A percentile compares a stretch with the other conserved stretches of the same genome.
Conservation (phyloP, 1,284 basidiomycete genomes). For the Trichosporon faecale region DNA sequence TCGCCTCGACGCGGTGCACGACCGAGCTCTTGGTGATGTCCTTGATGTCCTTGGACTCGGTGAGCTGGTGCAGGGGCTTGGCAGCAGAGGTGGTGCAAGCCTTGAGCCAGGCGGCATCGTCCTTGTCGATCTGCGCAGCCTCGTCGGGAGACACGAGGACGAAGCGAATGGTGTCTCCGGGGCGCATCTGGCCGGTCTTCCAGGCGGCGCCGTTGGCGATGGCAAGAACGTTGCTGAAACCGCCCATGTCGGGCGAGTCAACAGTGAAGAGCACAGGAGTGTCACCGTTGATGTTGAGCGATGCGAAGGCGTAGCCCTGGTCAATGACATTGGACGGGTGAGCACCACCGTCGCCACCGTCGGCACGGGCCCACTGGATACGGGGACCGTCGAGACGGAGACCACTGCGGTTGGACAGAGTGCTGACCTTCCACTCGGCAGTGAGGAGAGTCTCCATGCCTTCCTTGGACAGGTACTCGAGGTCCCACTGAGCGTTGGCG, state of each 20-base stretch:
- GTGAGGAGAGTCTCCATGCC: slow-evolving; percentile 36
- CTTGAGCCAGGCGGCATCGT: slow-evolving; percentile 21
- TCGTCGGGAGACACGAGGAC: slow-evolving; percentile 54
- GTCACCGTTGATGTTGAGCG: slow-evolving; percentile 65
- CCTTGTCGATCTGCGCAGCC: slow-evolving; percentile 13
- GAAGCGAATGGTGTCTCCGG: slow-evolving; percentile 38
- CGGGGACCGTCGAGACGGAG: slow-evolving; percentile 52
- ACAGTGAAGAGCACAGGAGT: slow-evolving; percentile 59
- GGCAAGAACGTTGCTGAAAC: slow-evolving; percentile 27
- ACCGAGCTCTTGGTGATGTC: slow-evolving; percentile 21
- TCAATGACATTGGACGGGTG: slow-evolving; percentile 71
- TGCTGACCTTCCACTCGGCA: slow-evolving; percentile 41
- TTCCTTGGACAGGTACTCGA: slow-evolving; percentile 25
- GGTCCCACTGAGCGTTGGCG: slow-evolving; percentile 29
- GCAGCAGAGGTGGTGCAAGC: slow-evolving; percentile 3
- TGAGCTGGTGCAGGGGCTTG: slow-evolving; percentile 17
- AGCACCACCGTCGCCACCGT: slow-evolving; percentile 67
- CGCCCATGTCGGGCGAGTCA: slow-evolving; percentile 38
- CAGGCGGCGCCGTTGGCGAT: slow-evolving; percentile 26
- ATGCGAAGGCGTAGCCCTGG: slow-evolving; percentile 63
- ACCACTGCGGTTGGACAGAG: slow-evolving; percentile 47
- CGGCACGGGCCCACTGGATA: slow-evolving; percentile 61
- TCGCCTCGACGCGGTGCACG: slow-evolving; percentile 18
- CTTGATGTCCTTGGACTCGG: slow-evolving; percentile 12
- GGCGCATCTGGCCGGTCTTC: slow-evolving; percentile 45